Conservation (phyloP, 805 yeast species). For the Pichia phayaonensis region DNA sequence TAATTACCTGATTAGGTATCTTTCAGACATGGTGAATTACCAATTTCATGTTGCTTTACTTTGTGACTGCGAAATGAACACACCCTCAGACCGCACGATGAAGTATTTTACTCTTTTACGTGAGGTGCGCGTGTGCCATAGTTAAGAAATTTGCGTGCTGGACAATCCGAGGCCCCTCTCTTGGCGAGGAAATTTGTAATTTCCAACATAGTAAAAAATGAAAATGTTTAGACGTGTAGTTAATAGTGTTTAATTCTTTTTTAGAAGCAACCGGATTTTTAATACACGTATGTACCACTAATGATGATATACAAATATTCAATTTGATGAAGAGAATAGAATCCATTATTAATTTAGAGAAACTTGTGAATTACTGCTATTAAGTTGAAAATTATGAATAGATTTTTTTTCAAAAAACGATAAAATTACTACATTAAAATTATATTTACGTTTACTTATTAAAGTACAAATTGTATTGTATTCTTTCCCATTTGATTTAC, state of each 20-base stretch:
- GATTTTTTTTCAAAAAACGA: too few species aligned
- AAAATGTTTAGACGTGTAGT: too few species aligned
- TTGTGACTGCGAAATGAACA: background rate
- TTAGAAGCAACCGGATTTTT: background rate
- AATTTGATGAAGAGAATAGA: background rate
- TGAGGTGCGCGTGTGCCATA: conserved; percentile 2
- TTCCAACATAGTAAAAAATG: background rate
- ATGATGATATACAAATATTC: background rate
- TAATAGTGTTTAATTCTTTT: background rate
- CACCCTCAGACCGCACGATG: background rate
- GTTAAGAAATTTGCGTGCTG: too few species aligned
- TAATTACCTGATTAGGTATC: background rate
- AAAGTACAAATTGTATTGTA: too few species aligned
- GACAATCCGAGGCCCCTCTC: too few species aligned
- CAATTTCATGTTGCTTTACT: background rate
- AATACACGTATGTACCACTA: background rate
- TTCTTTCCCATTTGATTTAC: too few species aligned
- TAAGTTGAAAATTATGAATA: background rate
- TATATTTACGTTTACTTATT: too few species aligned
- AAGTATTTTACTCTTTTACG: background rate
- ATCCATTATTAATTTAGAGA: too few species aligned
- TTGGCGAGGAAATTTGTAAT: background rate
- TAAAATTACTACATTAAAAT: too few species aligned
- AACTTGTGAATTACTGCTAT: too few species aligned
- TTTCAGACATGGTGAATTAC: background rate